Evolutionary conservation across 257 asterid genomes (phyloP), one percentile per base, ranked within the genome.

Genomic region (Solanum clarkiae): DNA sequence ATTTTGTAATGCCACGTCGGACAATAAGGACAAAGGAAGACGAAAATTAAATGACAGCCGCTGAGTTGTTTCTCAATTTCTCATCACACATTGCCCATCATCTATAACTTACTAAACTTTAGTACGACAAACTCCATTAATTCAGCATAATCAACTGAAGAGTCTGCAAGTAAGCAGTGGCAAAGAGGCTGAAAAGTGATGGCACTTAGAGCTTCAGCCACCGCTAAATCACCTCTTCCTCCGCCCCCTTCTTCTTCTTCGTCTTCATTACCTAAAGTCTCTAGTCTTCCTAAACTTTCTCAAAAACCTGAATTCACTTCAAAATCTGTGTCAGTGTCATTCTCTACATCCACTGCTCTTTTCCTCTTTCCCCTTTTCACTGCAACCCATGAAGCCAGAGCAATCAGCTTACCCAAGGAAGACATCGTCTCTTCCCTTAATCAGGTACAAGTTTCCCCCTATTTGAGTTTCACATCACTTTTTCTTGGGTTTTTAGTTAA

Each of bases 181-280:
- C 87, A 44, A 69, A 84, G 88, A 86, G 81, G 85, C 88, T 60
- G 86, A 83, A 63, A 82, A 17, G 85, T 77, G 90, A 94, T 95
- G 98, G 98, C 97, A 85, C 90, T 96, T 44, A 87, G 94, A 92
- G 95, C 98, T 92, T 87, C 98, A 87, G 95, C 96, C 93, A 86
- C 97, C 88, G 93, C 91, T 55, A 88, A 87, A 80, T 90, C 93
- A 80, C 92, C 91, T 68, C 86, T 90, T 86, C 86, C 90, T 53
- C 87, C 88, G 8, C 90, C 86, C 7, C 53, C 90, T 10, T 86
- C 90, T 49, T 69, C 91, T 22, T 86, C 86, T 29, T 87, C 93
- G 10, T 47, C 86, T 57, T 57, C 88, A 45, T 80, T 86, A 84
- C 88, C 92, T 1, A 82, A 66, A 68, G 8, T 85, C 36, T 70